These are phyloP conservation scores for Aspergillus fumigatiaffinis DNA, from an alignment of 2,329 filamentous ascomycete species.

Conservation along the genomic window DNA sequence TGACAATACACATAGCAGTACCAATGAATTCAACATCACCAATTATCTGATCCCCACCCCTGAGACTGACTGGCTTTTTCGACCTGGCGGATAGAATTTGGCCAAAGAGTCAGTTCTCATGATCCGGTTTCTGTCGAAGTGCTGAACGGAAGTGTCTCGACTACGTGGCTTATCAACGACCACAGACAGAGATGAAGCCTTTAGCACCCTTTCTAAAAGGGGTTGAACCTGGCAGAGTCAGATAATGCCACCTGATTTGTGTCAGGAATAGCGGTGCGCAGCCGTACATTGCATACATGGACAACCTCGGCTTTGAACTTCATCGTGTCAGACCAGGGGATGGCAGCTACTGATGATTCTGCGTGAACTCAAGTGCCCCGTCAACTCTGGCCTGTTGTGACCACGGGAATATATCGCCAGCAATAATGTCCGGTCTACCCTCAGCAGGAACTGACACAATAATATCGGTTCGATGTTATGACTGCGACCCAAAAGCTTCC, in stretches of 20 bases:
- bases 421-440: neutral
- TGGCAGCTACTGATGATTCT: neutral
- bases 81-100: slow-evolving; percentile 16
- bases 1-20: slow-evolving; percentile 18
- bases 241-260: neutral
- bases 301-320: neutral
- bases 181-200: neutral
- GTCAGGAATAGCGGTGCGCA: neutral
- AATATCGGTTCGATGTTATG: neutral
- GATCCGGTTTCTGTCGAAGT: neutral
- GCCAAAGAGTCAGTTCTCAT: neutral
- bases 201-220: neutral
- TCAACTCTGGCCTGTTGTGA: neutral
- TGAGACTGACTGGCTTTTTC: slow-evolving; percentile 45
- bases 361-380: neutral
- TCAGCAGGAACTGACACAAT: neutral
- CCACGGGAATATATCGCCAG: neutral
- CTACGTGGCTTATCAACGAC: neutral
- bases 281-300: neutral
- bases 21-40: slow-evolving; percentile 44
- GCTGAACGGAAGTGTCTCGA: neutral
- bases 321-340: neutral
- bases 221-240: neutral
- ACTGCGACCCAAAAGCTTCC: neutral
- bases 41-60: slow-evolving; percentile 45